phyloP scores from a whole-genome alignment of 129 eudicot genomes.

The Logfia minima region DNA sequence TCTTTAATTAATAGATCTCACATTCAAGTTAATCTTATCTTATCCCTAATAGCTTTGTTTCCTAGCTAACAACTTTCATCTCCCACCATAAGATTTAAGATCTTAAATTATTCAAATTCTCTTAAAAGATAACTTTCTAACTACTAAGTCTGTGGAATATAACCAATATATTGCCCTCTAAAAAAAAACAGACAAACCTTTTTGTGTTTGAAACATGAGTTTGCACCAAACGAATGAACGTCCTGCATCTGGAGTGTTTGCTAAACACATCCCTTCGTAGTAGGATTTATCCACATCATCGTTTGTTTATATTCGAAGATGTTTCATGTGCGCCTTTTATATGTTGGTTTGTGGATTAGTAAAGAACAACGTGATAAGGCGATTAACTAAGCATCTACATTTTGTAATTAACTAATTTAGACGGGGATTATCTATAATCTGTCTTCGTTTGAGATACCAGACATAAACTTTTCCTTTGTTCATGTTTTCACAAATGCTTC shows the following conservation, averaged over 20 bases:
- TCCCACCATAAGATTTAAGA: no score
- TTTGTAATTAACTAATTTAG: not conserved
- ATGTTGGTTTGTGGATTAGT: not conserved
- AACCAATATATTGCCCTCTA: no score
- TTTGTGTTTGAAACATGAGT: no score
- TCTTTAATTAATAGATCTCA: no score
- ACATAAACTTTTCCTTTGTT: not conserved
- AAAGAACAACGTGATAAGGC: not conserved
- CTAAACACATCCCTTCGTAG: not conserved
- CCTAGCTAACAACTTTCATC: no score
- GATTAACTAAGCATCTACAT: not conserved
- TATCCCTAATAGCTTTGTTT: no score
- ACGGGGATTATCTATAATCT: not conserved
- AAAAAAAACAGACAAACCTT: no score
- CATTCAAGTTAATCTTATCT: no score
- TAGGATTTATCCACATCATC: not conserved
- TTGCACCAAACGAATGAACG: not conserved
- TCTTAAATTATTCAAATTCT: no score
- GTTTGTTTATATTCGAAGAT: not conserved
- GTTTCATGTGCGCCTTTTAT: not conserved
- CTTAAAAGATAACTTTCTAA: no score
- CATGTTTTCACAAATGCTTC: not conserved
- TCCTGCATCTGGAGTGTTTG: not conserved
- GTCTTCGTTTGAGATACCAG: not conserved
- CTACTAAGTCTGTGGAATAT: no score